Base-by-base conservation (phyloP, 2,329 filamentous ascomycete species). In the Hypoxylon sp. region DNA sequence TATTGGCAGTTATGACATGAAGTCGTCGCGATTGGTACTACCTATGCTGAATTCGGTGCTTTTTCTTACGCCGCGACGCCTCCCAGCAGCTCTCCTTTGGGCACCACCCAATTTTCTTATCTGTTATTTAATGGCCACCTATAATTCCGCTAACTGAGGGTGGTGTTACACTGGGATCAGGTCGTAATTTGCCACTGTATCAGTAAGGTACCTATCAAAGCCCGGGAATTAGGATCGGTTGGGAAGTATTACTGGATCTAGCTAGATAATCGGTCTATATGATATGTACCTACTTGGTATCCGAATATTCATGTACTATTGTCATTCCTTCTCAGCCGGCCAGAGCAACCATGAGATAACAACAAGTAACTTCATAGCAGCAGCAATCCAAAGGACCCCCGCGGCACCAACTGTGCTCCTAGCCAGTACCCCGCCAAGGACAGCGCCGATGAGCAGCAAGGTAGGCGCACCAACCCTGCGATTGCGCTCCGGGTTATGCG, bases 321-420 rank as follows among this genome's bases (percentile, higher is more conserved):
- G 30, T 25, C 43, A 62, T 34, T 72, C 62, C 23, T 70, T 70
- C 64, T 86, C 84, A 0, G 78, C 82, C 3, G 84, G 87, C 90
- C 90, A 92, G 1, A 86, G 70, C 14, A 87, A 78, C 90, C 90
- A 92, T 0, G 85, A 79, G 1, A 86, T 21, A 0, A 88, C 82
- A 65, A 90, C 87, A 1, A 79, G 41, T 1, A 85, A 72, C 79
- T 92, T 92, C 50, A 91, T 72, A 0, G 72, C 78, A 0, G 86
- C 83, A 0, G 87, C 88, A n/a, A 85, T 81, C 89, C 89, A 91
- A 64, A 91, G 73, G 1, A 87, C 85, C 0, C 83, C 85, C 0
- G 82, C 80, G 17, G 85, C 84, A 0, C 86, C 86, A 9, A 86
- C 50, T 0, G 76, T 71, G 43, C 80, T 85, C 60, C 83, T 82